phyloP scores from a whole-genome alignment of 2,329 filamentous ascomycete genomes.

The Hymenoscyphus infarciens region DNA sequence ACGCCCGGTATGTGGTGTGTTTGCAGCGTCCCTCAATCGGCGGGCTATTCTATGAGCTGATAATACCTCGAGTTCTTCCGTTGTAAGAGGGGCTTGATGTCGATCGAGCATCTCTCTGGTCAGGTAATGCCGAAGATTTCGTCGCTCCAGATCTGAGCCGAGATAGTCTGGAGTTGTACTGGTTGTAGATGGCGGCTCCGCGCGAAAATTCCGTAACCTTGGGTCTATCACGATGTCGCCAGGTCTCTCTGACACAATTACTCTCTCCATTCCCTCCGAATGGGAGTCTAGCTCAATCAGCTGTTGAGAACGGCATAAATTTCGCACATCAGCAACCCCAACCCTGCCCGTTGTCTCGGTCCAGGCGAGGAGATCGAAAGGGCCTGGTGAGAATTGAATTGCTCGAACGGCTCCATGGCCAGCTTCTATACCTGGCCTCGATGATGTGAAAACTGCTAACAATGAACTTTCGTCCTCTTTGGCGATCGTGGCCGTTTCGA shows the following conservation, averaged over 20 bases:
- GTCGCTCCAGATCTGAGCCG: constrained; percentile 28
- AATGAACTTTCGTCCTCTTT: constrained; percentile 54
- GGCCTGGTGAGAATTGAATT: constrained; percentile 87
- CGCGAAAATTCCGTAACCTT: constrained; percentile 28
- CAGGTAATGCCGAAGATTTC: constrained; percentile 29
- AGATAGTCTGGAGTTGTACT: constrained; percentile 33
- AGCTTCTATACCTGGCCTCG: constrained; percentile 49
- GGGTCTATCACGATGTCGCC: constrained; percentile 28
- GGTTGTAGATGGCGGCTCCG: constrained; percentile 22
- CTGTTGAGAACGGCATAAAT: constrained; percentile 64
- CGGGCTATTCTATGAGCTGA: constrained; percentile 54
- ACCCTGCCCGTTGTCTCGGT: constrained; percentile 80
- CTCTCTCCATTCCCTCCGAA: constrained; percentile 45
- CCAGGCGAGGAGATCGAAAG: constrained; percentile 90
- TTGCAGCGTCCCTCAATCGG: constrained; percentile 38
- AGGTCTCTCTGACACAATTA: constrained; percentile 26
- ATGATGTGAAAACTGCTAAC: constrained; percentile 73
- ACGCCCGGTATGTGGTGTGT: constrained; percentile 19
- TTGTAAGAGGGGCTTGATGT: constrained; percentile 49
- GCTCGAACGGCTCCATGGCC: constrained; percentile 71
- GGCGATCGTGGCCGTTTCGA: constrained; percentile 53
- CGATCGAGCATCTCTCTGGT: constrained; percentile 37
- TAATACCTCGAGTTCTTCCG: constrained; percentile 53
- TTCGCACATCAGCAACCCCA: constrained; percentile 69
- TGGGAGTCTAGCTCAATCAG: constrained; percentile 61